phyloP scores from a whole-genome alignment of 2,329 filamentous ascomycete genomes.

The Talaromyces sp. region DNA sequence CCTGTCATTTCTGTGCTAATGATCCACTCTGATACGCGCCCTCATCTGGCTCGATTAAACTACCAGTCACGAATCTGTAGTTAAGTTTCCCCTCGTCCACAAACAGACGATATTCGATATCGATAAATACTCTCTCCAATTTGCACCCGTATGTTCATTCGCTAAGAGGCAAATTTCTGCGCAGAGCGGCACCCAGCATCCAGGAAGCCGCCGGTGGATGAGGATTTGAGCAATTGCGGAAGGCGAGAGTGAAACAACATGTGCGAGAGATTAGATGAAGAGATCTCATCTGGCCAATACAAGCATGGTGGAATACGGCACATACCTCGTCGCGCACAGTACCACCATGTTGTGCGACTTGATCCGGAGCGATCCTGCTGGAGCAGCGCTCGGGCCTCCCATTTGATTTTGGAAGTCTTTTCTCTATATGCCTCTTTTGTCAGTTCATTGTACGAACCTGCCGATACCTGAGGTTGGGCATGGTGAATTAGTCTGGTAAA shows the following conservation, averaged over 20 bases:
- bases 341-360: slow-evolving; percentile 21
- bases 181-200: slow-evolving; percentile 24
- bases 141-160: slow-evolving; percentile 44
- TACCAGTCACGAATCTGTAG: slow-evolving; percentile 49
- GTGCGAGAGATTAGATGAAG: slow-evolving; percentile 21
- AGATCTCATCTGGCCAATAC: slow-evolving; percentile 24
- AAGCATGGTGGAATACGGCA: slow-evolving; percentile 19
- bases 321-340: slow-evolving; percentile 22
- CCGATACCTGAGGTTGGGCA: not conserved
- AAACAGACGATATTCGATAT: slow-evolving; percentile 61
- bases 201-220: slow-evolving; percentile 17
- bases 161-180: slow-evolving; percentile 22
- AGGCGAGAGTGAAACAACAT: slow-evolving; percentile 18
- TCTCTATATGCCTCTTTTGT: not conserved
- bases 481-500: not conserved
- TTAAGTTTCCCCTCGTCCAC: slow-evolving; percentile 42
- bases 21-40: not conserved
- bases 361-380: slow-evolving; percentile 18
- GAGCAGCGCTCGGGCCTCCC: slow-evolving; percentile 20
- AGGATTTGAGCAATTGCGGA: slow-evolving; percentile 17
- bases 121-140: slow-evolving; percentile 48
- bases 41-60: slow-evolving; percentile 31
- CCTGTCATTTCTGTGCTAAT: slow-evolving; percentile 7
- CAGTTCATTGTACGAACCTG: not conserved
- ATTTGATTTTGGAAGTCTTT: slow-evolving; percentile 20